phyloP scores from a whole-genome alignment of 305 asterid species.

The Plantago lanceolata region DNA sequence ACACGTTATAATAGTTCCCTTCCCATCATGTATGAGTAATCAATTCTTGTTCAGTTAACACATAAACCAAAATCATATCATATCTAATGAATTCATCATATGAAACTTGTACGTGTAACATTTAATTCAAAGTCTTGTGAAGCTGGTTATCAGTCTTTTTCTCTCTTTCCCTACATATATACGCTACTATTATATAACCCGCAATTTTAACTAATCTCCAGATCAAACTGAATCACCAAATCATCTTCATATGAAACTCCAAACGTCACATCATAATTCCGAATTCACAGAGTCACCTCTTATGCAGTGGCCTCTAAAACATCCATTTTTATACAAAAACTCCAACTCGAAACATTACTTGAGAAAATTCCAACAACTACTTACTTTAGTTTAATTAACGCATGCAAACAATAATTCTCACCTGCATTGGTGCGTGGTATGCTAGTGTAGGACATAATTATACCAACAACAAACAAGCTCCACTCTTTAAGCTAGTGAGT shows the following conservation, averaged over 20 bases:
- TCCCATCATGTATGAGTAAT: no score
- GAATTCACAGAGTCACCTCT: background rate
- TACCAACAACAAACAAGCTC: background rate
- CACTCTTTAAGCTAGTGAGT: background rate
- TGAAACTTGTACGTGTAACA: no score
- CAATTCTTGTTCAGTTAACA: no score
- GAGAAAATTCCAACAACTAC: no score
- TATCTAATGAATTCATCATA: no score
- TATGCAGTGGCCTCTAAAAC: background rate
- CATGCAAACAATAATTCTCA: background rate
- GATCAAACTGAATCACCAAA: background rate
- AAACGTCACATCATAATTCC: no score
- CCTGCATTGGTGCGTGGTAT: background rate
- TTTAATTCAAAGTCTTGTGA: background rate
- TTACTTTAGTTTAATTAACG: no score
- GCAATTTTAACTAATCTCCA: background rate
- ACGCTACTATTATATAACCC: no score
- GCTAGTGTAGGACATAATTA: background rate
- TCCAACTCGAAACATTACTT: background rate
- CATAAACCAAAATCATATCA: no score
- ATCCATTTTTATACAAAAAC: background rate
- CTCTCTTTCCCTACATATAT: background rate
- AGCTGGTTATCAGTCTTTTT: background rate
- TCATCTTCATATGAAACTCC: background rate
- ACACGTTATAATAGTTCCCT: no score